Evolutionary conservation across 768 basidiomycete genomes (phyloP), one percentile per base, ranked within the genome.

Genomic region (Psilocybe azurescens): DNA sequence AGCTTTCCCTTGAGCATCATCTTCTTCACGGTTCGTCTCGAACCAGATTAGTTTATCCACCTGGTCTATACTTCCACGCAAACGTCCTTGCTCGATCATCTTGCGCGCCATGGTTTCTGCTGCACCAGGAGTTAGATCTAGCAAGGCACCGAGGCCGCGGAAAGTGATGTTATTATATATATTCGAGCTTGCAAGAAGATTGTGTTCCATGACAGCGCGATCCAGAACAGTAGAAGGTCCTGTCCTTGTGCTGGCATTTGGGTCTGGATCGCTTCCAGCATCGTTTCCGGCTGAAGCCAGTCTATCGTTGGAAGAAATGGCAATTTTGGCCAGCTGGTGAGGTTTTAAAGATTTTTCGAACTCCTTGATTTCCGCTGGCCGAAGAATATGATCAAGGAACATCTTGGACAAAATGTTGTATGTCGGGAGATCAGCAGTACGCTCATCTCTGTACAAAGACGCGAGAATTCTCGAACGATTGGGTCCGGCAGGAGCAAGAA

Each of bases 81-180:
- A 78, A 58, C 97, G 90, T 8, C 94, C 92, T 76, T 99, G 97
- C 72, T 98, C 95, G 54, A 99, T 97, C 97, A 99, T 99, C 72
- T 92, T 93, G 56, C 97, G 86, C 9, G 97, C 96, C 91, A 99
- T 98, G 0, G 89, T 94, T 77, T 99, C 97, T 16, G 97, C 97
- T 14, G 94, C 95, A 29, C 91, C 90, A 13, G 97, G 91, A 3
- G 93, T 91, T 65, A 99, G 78, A 71, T 95, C 93, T 51, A 99
- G 82, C 14, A 99, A 79, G 1, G 91, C 87, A 20, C 97, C 97
- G 9, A 99, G 77, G n/a, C 97, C 97, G 29, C 85, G 80, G 77
- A 99, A 99, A 29, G 94, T 93, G 78, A 99, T 97, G 69, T 98
- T 99, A 73, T 94, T 95, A 74, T 99, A 99, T 55, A 99, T 95